phyloP scores from a whole-genome alignment of 176 grass and related monocot genomes.

The Rhynchospora breviuscula region DNA sequence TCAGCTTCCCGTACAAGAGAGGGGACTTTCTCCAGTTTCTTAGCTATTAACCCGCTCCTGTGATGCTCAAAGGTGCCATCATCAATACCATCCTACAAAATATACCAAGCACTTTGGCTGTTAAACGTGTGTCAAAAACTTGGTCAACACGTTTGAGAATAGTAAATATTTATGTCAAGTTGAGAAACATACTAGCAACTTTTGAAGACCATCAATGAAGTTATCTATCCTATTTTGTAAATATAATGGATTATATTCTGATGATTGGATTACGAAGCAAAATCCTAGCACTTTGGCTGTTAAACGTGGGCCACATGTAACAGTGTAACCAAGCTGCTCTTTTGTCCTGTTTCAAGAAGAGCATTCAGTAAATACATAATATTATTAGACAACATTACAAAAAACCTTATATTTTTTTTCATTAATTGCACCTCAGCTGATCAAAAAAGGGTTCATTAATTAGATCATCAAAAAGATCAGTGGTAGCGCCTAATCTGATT shows the following conservation, averaged over 20 bases:
- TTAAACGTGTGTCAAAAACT: background rate
- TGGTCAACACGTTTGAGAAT: background rate
- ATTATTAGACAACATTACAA: background rate
- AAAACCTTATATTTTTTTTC: constrained; percentile 1
- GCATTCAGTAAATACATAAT: background rate
- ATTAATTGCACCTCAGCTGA: constrained; percentile 65
- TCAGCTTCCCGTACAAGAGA: constrained; percentile 22
- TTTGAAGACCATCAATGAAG: constrained; percentile 62
- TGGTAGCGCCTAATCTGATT: constrained; percentile 73
- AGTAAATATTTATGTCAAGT: constrained; percentile 9
- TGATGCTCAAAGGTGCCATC: constrained; percentile 84
- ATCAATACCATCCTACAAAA: constrained; percentile 54
- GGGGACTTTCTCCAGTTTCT: constrained; percentile 89
- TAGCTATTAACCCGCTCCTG: constrained; percentile 82
- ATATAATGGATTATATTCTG: constrained; percentile 69
- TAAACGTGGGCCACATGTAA: constrained; percentile 55
- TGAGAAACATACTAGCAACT: constrained; percentile 64
- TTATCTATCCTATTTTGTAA: constrained; percentile 78
- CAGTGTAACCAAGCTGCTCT: constrained; percentile 96
- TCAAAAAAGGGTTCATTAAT: constrained; percentile 93
- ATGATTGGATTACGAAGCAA: constrained; percentile 85
- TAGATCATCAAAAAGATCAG: constrained; percentile 86
- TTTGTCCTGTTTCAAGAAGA: constrained; percentile 60
- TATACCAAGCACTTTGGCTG: background rate
- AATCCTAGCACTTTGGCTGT: constrained; percentile 66